Base-by-base conservation (phyloP, 176 grass and related monocot genomes). In the Typha latifolia region DNA sequence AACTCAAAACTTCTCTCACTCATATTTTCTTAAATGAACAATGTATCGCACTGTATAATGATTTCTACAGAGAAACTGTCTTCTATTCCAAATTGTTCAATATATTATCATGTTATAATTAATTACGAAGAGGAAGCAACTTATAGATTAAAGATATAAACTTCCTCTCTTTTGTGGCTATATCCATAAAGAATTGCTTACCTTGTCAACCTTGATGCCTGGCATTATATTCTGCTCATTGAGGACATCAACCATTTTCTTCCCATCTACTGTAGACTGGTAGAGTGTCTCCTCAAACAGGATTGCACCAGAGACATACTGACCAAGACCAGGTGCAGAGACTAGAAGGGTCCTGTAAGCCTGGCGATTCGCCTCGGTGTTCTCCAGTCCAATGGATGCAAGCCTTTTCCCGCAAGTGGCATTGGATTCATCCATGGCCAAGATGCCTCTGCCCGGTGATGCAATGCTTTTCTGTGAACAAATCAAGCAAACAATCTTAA, bases 161-260 rank as follows among this genome's bases (percentile, higher is more conserved):
- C 37, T 43, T 43, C 1, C 37, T 43, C 7, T 43, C 37, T 10
- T 29, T 43, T 43, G 37, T 43, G 37, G 37, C 37, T 43, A 43
- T 10, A 43, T 43, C 8, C 7, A 43, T 43, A 43, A 9, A 10
- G 8, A 43, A 43, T 43, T 49, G 11, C 66, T 61, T 85, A 94
- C 95, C 89, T 99, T 99, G 84, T 99, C 95, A 32, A 99, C 95
- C 80, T 99, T 99, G 79, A 99, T 99, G 48, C 95, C 95, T 0
- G 95, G 95, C 69, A 94, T 65, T 1, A 99, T 94, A 31, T 69
- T 72, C 62, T 99, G 95, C 71, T 87, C 74, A 15, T 66, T 12
- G 32, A 99, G 95, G 29, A 94, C 66, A 77, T 99, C 89, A 22
- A 90, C 86, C 13, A 99, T 99, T 81, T 99, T 99, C 84, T 94